A percentile compares a stretch with the other conserved stretches of the same genome.
These are phyloP conservation scores for Chlorella ohadii DNA, from an alignment of 139 green algal genomes.

Conservation along the genomic window DNA sequence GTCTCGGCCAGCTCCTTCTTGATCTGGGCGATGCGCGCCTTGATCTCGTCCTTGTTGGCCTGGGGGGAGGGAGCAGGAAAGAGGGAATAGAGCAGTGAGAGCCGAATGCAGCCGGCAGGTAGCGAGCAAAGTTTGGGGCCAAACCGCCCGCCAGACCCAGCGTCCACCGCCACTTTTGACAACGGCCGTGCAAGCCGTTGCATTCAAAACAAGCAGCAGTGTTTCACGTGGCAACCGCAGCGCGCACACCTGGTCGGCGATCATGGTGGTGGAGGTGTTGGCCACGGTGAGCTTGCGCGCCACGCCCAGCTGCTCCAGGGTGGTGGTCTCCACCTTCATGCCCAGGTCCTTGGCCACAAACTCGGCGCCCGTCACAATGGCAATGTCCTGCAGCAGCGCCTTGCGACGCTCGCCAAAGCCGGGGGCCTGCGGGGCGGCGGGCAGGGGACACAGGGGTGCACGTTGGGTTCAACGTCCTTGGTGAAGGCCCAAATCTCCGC, in stretches of 20 bases:
- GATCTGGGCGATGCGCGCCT: conserved; percentile 91
- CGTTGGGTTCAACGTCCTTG: too few species aligned
- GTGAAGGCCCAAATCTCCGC: too few species aligned
- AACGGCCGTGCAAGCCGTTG: conserved; percentile 84
- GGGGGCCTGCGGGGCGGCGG: conserved; percentile 51
- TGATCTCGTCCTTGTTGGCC: conserved; percentile 95
- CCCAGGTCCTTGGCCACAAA: conserved; percentile 96
- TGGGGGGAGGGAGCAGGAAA: neutral
- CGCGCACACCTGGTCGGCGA: conserved; percentile 81
- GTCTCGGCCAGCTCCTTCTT: conserved; percentile 97
- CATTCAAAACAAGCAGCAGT: too few species aligned
- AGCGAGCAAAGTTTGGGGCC: neutral
- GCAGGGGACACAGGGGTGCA: too few species aligned
- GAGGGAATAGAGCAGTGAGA: neutral
- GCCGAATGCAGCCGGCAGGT: neutral
- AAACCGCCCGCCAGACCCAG: conserved; percentile 73
- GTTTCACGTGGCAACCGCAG: conserved; percentile 5
- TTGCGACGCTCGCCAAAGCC: conserved; percentile 92
- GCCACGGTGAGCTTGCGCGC: conserved; percentile 91
- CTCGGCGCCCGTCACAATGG: conserved; percentile 89
- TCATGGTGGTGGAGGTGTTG: conserved; percentile 88
- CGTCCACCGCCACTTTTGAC: conserved; percentile 74
- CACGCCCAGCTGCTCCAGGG: conserved; percentile 91
- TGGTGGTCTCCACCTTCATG: conserved; percentile 77
- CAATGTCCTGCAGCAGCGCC: conserved; percentile 88